These are phyloP conservation scores for Lithohypha guttulata DNA, from an alignment of 2,329 filamentous ascomycete genomes.

Conservation along the genomic window DNA sequence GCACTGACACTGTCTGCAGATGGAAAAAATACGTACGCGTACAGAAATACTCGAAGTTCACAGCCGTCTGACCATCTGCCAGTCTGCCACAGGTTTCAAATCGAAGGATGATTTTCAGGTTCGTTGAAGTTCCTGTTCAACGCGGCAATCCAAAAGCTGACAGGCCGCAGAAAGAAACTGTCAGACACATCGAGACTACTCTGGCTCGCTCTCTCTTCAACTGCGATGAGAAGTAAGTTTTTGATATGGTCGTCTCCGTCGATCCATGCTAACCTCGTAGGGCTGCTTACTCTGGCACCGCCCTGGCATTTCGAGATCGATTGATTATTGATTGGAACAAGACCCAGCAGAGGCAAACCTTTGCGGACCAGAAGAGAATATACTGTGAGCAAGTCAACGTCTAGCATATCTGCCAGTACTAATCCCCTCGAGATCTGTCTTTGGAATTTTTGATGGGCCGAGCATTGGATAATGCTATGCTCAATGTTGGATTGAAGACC, in stretches of 20 bases:
- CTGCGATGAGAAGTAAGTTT: slow-evolving; percentile 65
- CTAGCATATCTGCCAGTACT: background rate
- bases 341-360: slow-evolving; percentile 93
- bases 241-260: background rate
- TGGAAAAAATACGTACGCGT: slow-evolving; percentile 44
- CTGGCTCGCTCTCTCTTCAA: slow-evolving; percentile 95
- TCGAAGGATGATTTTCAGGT: slow-evolving; percentile 69
- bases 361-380: slow-evolving; percentile 78
- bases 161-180: slow-evolving; percentile 59
- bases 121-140: slow-evolving; percentile 12
- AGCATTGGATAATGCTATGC: slow-evolving; percentile 94
- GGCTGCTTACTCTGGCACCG: slow-evolving; percentile 83
- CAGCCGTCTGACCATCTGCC: slow-evolving; percentile 4
- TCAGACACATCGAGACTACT: slow-evolving; percentile 92
- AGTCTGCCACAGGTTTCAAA: slow-evolving; percentile 59
- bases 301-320: slow-evolving; percentile 83
- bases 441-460: slow-evolving; percentile 97
- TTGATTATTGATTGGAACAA: slow-evolving; percentile 95
- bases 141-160: slow-evolving; percentile 6
- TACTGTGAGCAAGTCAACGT: slow-evolving; percentile 53
- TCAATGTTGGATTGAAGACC: slow-evolving; percentile 85
- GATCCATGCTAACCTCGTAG: slow-evolving; percentile 26
- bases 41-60: too few species aligned
- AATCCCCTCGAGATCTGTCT: slow-evolving; percentile 56
- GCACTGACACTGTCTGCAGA: slow-evolving; percentile 26